A percentile compares a stretch with the other conserved stretches of the same genome.
These are phyloP conservation scores for Leccinum truebloodii DNA, from an alignment of 768 basidiomycete genomes.

Conservation along the genomic window DNA sequence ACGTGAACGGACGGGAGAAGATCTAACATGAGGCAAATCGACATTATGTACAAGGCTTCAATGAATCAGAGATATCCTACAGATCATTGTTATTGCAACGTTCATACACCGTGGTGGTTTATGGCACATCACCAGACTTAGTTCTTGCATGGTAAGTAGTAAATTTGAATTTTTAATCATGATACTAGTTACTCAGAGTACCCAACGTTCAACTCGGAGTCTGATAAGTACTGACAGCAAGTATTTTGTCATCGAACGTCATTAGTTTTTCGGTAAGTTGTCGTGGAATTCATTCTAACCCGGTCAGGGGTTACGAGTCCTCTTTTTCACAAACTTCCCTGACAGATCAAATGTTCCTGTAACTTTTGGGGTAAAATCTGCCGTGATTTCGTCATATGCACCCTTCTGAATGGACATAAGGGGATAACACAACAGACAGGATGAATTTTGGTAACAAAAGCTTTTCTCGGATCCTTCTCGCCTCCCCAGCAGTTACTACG, in stretches of 20 bases:
- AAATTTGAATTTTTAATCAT: neutral
- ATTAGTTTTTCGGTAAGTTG: neutral
- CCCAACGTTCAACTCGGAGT: too few species aligned
- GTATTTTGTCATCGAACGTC: neutral
- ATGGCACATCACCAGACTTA: neutral
- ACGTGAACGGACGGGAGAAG: neutral
- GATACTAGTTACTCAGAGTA: neutral
- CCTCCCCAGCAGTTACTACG: neutral
- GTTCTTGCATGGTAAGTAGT: neutral
- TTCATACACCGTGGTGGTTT: neutral
- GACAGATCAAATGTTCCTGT: neutral
- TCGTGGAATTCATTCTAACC: neutral
- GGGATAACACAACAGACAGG: neutral
- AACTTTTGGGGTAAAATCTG: neutral
- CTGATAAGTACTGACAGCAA: neutral
- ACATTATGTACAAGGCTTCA: too few species aligned
- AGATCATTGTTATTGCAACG: too few species aligned
- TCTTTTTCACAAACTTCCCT: neutral
- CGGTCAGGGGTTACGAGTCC: neutral
- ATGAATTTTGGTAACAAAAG: neutral
- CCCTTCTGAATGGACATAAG: neutral
- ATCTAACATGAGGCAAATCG: neutral
- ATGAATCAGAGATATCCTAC: too few species aligned
- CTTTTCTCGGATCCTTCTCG: neutral
- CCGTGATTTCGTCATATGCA: neutral